Evolutionary conservation across 306 rosid genomes (phyloP).

Genomic region (Dryas alaskensis): DNA sequence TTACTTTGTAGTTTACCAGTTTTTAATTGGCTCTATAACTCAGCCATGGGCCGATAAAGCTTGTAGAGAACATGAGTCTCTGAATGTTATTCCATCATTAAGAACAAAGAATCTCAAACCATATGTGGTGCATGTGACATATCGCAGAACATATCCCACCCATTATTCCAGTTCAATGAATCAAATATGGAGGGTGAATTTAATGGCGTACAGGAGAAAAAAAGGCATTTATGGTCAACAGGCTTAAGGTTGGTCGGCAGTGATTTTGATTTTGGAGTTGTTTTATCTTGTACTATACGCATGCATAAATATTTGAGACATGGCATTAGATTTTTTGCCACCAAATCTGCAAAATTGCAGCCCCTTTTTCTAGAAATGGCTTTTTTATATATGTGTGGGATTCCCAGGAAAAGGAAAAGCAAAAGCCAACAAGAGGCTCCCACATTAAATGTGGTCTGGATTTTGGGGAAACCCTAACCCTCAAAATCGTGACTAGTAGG

Average conservation of each 20-base stretch:
- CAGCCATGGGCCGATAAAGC: no score
- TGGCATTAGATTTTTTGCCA: constrained; percentile 7
- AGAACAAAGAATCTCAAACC: no score
- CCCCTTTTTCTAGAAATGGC: background rate
- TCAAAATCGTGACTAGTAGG: background rate
- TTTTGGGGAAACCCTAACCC: background rate
- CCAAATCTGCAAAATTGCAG: constrained; percentile 1
- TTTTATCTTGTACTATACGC: constrained; percentile 16
- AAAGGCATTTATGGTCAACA: background rate
- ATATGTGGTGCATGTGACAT: no score
- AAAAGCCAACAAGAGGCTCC: background rate
- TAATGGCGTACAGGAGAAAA: background rate
- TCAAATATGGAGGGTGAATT: background rate
- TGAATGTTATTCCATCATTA: no score
- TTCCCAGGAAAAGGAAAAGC: background rate
- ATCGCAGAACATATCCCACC: no score
- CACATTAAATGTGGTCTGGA: background rate
- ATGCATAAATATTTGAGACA: background rate
- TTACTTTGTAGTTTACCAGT: no score
- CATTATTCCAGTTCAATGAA: background rate
- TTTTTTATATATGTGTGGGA: background rate
- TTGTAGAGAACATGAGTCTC: no score
- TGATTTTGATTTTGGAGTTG: background rate
- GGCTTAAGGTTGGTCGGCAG: background rate
- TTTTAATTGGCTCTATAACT: no score